Conservation (phyloP, 2,329 filamentous ascomycete genomes). For the Fusarium staphyleae region DNA sequence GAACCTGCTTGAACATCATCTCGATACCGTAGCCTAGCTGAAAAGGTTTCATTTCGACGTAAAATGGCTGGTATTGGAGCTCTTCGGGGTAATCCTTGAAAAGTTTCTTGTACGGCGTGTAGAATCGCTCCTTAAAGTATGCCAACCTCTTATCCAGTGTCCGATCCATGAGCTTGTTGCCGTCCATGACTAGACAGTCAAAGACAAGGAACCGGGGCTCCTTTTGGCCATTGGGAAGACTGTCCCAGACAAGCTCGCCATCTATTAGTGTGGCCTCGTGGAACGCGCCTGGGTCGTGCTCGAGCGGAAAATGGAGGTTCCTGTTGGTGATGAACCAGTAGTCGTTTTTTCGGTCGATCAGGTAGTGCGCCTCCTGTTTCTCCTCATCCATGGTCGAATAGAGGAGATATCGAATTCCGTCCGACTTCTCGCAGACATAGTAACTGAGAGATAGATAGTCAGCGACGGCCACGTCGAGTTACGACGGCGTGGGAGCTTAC, state of each 20-base stretch:
- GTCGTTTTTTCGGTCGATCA: slow-evolving; percentile 98
- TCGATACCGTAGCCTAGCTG: slow-evolving; percentile 88
- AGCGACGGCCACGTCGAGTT: background rate
- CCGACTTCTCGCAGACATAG: slow-evolving; percentile 98
- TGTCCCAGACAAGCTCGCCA: slow-evolving; percentile 90
- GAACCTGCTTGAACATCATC: slow-evolving; percentile 88
- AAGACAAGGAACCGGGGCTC: slow-evolving; percentile 90
- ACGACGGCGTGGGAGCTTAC: slow-evolving; percentile 51
- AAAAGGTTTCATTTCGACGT: slow-evolving; percentile 86
- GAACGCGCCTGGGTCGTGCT: slow-evolving; percentile 69
- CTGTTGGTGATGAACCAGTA: slow-evolving; percentile 82
- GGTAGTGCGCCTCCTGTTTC: slow-evolving; percentile 76
- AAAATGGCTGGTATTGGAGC: slow-evolving; percentile 74
- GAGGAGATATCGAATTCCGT: slow-evolving; percentile 93
- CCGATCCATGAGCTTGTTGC: slow-evolving; percentile 75
- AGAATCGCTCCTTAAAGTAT: slow-evolving; percentile 81
- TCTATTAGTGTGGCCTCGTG: slow-evolving; percentile 86
- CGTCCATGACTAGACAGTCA: slow-evolving; percentile 86
- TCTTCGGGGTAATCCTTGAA: slow-evolving; percentile 74
- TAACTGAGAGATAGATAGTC: slow-evolving; percentile 62
- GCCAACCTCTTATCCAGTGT: slow-evolving; percentile 88
- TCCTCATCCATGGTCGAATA: slow-evolving; percentile 77
- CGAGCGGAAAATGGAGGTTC: slow-evolving; percentile 80
- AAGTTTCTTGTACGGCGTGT: slow-evolving; percentile 71
- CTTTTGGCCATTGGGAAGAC: slow-evolving; percentile 68